Percentiles rank a stretch among this genome's conserved stretches.
phyloP scores from a whole-genome alignment of 1,139 yeast genomes.

The Saccharomycopsis phalli region DNA sequence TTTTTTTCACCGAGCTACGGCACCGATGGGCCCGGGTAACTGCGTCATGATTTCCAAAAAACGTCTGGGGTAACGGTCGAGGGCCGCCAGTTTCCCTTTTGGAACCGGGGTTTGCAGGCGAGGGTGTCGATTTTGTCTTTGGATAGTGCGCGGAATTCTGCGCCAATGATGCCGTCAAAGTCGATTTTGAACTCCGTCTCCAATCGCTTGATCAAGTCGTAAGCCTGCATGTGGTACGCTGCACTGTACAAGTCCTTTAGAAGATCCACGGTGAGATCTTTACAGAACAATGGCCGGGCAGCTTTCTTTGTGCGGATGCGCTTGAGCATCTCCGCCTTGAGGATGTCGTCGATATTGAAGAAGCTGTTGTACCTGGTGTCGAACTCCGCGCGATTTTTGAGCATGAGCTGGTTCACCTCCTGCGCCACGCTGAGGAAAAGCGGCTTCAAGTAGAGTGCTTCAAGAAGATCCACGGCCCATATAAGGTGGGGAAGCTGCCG shows the following conservation, averaged over 20 bases:
- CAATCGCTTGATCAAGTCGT: neutral
- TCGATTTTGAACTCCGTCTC: conserved; percentile 10
- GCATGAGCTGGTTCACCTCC: conserved; percentile 1
- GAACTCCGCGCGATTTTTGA: conserved; percentile 3
- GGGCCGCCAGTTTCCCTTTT: neutral
- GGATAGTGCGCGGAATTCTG: neutral
- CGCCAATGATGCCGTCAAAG: conserved; percentile 5
- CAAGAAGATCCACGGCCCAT: conserved; percentile 7
- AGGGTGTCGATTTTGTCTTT: neutral
- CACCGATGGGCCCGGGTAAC: no score
- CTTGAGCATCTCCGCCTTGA: conserved; percentile 5
- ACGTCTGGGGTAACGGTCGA: no score
- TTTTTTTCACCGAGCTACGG: no score
- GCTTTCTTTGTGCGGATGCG: neutral
- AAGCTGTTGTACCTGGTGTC: conserved; percentile 7
- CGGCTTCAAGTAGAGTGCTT: conserved; percentile 7
- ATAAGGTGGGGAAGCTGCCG: conserved; percentile 4
- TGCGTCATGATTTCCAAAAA: no score
- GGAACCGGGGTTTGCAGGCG: neutral
- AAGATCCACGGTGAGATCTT: no score
- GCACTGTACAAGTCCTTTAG: conserved; percentile 4
- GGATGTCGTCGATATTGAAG: conserved; percentile 8
- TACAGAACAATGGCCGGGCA: no score
- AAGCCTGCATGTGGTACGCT: conserved; percentile 2
- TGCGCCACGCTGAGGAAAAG: neutral